Percentiles rank a stretch among this genome's conserved stretches.
Conservation (phyloP, 805 yeast species). For the Pichia deserticola region DNA sequence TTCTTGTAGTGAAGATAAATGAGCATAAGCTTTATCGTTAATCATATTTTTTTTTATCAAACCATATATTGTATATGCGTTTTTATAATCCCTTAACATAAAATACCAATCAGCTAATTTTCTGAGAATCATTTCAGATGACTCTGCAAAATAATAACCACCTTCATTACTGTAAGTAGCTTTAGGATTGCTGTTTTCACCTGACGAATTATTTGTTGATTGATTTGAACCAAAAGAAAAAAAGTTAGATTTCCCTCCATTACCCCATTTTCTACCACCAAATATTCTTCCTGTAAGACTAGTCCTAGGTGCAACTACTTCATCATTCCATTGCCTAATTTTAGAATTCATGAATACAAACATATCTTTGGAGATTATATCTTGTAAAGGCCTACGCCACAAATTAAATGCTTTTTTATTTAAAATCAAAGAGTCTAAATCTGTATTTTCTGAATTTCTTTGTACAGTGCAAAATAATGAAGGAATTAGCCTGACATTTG, state of each 20-base stretch:
- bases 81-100: slow-evolving; percentile 82
- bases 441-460: background rate
- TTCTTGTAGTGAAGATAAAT: slow-evolving; percentile 81
- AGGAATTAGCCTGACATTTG: slow-evolving; percentile 15
- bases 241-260: slow-evolving; percentile 27
- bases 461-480: slow-evolving; percentile 21
- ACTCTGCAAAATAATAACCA: slow-evolving; percentile 52
- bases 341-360: slow-evolving; percentile 84
- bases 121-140: slow-evolving; percentile 68
- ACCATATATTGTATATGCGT: slow-evolving; percentile 79
- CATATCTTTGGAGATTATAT: slow-evolving; percentile 41
- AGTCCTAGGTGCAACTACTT: slow-evolving; percentile 64
- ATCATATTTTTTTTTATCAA: slow-evolving; percentile 68
- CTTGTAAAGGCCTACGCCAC: slow-evolving; percentile 35
- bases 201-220: background rate
- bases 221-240: slow-evolving; percentile 23
- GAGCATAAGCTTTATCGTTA: slow-evolving; percentile 71
- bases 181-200: slow-evolving; percentile 8
- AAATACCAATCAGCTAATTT: slow-evolving; percentile 89
- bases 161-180: slow-evolving; percentile 39
- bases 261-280: slow-evolving; percentile 46
- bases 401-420: slow-evolving; percentile 15
- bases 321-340: slow-evolving; percentile 80
- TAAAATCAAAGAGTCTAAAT: background rate
- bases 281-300: slow-evolving; percentile 70